These are phyloP conservation scores for Sinapis alba DNA, from an alignment of 441 rosid genomes.

Conservation along the genomic window DNA sequence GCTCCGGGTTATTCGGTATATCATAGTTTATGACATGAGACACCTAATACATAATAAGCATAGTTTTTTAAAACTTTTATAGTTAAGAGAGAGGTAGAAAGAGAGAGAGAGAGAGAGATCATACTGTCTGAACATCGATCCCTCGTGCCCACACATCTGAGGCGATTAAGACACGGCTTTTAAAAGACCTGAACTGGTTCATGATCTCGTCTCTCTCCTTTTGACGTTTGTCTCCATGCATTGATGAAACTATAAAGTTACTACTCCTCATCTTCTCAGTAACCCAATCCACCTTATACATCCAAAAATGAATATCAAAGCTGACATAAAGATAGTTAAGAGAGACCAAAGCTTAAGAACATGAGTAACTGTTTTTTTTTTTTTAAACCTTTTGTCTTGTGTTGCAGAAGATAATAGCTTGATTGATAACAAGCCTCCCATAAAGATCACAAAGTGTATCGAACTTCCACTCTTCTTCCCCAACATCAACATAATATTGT, in stretches of 20 bases:
- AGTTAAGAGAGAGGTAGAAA: not conserved
- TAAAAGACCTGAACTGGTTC: slow-evolving; percentile 73
- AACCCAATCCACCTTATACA: slow-evolving; percentile 82
- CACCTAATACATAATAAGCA: slow-evolving; percentile 46
- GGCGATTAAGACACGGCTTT: slow-evolving; percentile 84
- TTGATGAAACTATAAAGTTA: slow-evolving; percentile 86
- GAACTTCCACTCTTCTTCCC: slow-evolving; percentile 95
- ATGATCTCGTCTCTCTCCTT: slow-evolving; percentile 92
- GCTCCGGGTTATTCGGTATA: slow-evolving; percentile 90
- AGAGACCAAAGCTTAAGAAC: slow-evolving; percentile 5
- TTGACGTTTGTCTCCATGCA: slow-evolving; percentile 98
- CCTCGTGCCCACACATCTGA: slow-evolving; percentile 99
- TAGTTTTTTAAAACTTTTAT: not conserved
- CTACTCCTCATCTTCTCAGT: slow-evolving; percentile 87
- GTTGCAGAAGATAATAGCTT: slow-evolving; percentile 96
- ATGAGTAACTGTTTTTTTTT: not conserved
- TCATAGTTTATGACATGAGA: slow-evolving; percentile 95
- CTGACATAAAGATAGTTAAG: not conserved
- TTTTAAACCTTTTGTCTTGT: slow-evolving; percentile 95
- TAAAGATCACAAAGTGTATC: slow-evolving; percentile 94
- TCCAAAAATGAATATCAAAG: not conserved
- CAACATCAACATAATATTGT: slow-evolving; percentile 91
- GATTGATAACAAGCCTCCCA: slow-evolving; percentile 83
- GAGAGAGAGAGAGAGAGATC: slow-evolving; percentile 19
- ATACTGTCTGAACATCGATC: slow-evolving; percentile 90